These are phyloP conservation scores for Trichosanthes cucumerina DNA, from an alignment of 306 rosid genomes.

Conservation along the genomic window DNA sequence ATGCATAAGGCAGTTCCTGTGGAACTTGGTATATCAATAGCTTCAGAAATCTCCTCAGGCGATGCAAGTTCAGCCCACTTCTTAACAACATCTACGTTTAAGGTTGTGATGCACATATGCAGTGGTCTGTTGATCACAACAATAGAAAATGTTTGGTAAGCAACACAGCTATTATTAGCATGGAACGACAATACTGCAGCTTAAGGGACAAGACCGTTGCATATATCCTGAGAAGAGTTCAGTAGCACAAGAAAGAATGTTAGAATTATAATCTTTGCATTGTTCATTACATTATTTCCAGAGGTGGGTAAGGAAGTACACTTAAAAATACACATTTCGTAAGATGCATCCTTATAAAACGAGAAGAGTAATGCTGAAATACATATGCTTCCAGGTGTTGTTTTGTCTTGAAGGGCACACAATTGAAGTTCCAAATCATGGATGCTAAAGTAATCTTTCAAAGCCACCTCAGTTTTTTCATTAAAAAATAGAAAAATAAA, in stretches of 20 bases:
- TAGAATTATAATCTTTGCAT: not conserved
- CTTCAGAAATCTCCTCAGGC: slow-evolving; percentile 65
- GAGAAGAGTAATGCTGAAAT: not conserved
- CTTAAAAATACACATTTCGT: not conserved
- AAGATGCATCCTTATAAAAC: not conserved
- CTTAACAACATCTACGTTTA: slow-evolving; percentile 91
- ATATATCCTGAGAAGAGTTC: not conserved
- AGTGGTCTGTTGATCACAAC: slow-evolving; percentile 50
- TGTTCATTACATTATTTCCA: not conserved
- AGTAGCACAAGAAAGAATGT: not conserved
- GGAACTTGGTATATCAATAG: slow-evolving; percentile 76
- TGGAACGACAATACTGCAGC: not conserved
- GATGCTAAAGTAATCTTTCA: no score
- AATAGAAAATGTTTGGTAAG: slow-evolving; percentile 8
- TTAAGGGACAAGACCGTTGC: not conserved
- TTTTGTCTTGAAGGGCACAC: no score
- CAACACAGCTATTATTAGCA: not conserved
- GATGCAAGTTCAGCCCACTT: slow-evolving; percentile 94
- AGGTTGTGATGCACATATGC: slow-evolving; percentile 93
- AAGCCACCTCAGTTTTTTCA: no score
- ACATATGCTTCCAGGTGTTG: not conserved
- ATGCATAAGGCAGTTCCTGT: slow-evolving; percentile 92
- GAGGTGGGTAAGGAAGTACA: not conserved
- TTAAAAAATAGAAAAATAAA: no score
- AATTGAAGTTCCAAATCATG: no score